These are phyloP conservation scores for Hortiboletus rubellus DNA, from an alignment of 1,284 basidiomycete genomes.

Conservation along the genomic window DNA sequence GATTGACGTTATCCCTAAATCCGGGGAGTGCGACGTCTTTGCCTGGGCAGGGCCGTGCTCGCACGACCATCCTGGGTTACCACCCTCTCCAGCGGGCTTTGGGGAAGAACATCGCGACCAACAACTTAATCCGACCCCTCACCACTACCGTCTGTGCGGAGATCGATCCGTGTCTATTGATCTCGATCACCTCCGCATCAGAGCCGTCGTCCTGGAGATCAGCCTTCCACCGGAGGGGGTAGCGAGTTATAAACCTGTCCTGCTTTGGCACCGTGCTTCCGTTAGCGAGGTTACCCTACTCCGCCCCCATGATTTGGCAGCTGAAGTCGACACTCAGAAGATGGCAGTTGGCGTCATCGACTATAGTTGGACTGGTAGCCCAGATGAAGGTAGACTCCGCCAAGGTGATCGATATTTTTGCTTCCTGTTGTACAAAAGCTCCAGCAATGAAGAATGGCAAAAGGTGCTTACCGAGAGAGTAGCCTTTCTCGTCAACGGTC, in stretches of 20 bases:
- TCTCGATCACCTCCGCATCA: conserved; percentile 10
- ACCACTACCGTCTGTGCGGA: conserved; percentile 24
- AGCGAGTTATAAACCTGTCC: neutral
- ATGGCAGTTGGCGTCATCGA: conserved; percentile 26
- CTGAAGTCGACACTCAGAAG: neutral
- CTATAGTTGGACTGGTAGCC: conserved; percentile 19
- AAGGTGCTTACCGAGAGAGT: conserved; percentile 21
- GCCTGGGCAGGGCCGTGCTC: conserved; percentile 23
- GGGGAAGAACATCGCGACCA: neutral
- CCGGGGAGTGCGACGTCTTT: conserved; percentile 21
- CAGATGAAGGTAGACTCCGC: conserved; percentile 9
- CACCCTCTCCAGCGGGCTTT: conserved; percentile 20
- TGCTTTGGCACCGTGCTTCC: conserved; percentile 1
- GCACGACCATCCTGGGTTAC: conserved; percentile 11
- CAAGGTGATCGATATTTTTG: conserved; percentile 16
- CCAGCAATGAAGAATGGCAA: conserved; percentile 4
- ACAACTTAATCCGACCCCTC: conserved; percentile 1
- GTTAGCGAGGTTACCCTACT: conserved; percentile 4
- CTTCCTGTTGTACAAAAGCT: conserved; percentile 14
- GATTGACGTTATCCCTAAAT: conserved; percentile 7
- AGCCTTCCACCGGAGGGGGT: neutral
- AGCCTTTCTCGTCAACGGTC: conserved; percentile 11
- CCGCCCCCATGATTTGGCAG: neutral
- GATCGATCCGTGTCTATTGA: conserved; percentile 18
- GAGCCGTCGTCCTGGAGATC: conserved; percentile 19